Evolutionary conservation across 495 filamentous ascomycete species (phyloP).

Genomic region (Penicillium simplicissimum): DNA sequence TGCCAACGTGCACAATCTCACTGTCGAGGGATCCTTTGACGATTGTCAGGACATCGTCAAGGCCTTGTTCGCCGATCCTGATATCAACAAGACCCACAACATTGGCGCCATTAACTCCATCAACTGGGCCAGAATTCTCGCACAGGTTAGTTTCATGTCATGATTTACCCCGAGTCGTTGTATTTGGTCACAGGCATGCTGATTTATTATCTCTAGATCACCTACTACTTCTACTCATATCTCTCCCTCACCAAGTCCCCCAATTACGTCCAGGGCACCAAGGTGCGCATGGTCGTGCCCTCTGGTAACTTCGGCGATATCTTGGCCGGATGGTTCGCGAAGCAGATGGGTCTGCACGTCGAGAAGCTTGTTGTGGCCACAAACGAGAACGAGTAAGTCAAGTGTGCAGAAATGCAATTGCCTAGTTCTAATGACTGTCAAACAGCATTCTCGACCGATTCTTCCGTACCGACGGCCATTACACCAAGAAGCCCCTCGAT

Average conservation of each 20-base stretch:
- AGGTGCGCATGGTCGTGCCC: conserved; percentile 79
- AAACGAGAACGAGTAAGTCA: conserved; percentile 74
- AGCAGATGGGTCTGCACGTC: conserved; percentile 83
- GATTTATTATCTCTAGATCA: conserved; percentile 47
- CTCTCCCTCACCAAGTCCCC: conserved; percentile 65
- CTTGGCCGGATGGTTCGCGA: conserved; percentile 88
- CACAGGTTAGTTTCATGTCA: conserved; percentile 50
- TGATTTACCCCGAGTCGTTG: background rate
- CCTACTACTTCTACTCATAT: conserved; percentile 86
- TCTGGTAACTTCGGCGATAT: conserved; percentile 98
- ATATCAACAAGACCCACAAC: conserved; percentile 66
- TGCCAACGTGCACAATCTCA: conserved; percentile 82
- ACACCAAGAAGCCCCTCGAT: conserved; percentile 61
- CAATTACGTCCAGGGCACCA: conserved; percentile 50
- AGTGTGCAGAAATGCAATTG: background rate
- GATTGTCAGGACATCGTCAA: conserved; percentile 98
- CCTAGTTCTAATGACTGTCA: background rate
- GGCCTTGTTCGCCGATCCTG: conserved; percentile 73
- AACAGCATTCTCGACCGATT: conserved; percentile 66
- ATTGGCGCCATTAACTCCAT: conserved; percentile 46
- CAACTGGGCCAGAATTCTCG: conserved; percentile 87
- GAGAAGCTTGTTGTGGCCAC: conserved; percentile 85
- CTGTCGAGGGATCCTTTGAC: conserved; percentile 87
- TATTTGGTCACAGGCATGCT: background rate
- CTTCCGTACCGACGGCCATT: conserved; percentile 78